Evolutionary conservation across 2,329 filamentous ascomycete species (phyloP), one percentile per base, ranked within the genome.

Genomic region (Fusarium fujikuroi): DNA sequence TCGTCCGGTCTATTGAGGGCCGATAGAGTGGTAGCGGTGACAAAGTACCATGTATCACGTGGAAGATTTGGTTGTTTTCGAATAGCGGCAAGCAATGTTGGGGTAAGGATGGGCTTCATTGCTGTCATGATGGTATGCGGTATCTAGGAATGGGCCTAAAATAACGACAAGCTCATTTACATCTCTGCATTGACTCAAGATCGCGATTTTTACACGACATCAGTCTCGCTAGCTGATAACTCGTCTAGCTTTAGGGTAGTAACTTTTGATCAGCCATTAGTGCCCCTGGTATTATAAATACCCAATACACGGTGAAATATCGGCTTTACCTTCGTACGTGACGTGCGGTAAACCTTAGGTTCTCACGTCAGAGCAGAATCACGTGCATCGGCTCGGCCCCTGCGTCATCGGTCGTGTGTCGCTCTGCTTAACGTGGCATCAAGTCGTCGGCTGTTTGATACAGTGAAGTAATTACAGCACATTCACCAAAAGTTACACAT

Each of bases 391-490:
- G 15, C 23, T 54, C 42, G 56, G 58, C 52, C 72, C 69, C 73
- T 77, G 75, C 76, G 76, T 78, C 76, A 78, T 78, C 71, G 76
- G 60, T 63, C 63, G 60, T 67, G 75, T 68, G 65, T 73, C 39
- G 42, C 70, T 73, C 62, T 76, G 72, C 61, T 76, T 78, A 78
- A 78, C 76, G 76, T 78, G 76, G 76, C 76, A 77, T 77, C 74
- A 78, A 77, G 71, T 65, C 40, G 59, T 60, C 56, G 63, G 42
- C 70, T 64, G 40, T 64, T 53, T 46, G 68, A 60, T 64, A 66
- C 47, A 63, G 57, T 32, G 36, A 50, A 25, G 30, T 52, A 52
- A 63, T 47, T 62, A 50, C 63, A 61, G 30, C 58, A 46, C 71
- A 73, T 63, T 60, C 40, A 58, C 47, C 65, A 64, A 66, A 53